Evolutionary conservation across 1,284 basidiomycete species (phyloP).

Genomic region (Cerrena zonata): DNA sequence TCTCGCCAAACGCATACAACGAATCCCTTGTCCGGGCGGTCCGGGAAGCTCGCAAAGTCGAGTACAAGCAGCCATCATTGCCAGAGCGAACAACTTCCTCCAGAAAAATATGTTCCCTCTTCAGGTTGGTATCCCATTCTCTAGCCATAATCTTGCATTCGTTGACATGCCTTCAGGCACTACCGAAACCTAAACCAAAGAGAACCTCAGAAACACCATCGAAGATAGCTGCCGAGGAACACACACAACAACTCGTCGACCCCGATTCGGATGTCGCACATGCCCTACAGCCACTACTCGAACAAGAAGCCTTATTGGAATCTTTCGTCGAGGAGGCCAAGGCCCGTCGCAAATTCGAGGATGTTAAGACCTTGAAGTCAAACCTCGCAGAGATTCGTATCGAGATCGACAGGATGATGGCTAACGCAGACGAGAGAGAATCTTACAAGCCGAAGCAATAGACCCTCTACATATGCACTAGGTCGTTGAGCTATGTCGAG

Average conservation of each 20-base stretch:
- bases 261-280: conserved; percentile 66
- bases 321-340: conserved; percentile 78
- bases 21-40: conserved; percentile 55
- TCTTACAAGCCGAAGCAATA: too few species aligned
- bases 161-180: conserved; percentile 36
- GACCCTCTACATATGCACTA: too few species aligned
- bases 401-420: conserved; percentile 71
- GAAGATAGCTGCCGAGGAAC: conserved; percentile 13
- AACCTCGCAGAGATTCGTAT: conserved; percentile 74
- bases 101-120: conserved; percentile 85
- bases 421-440: conserved; percentile 30
- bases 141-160: conserved; percentile 1
- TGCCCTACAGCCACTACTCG: conserved; percentile 76
- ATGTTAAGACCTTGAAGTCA: conserved; percentile 69
- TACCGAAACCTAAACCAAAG: conserved; percentile 53
- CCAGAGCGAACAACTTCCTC: conserved; percentile 75
- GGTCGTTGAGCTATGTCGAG: too few species aligned
- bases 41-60: conserved; percentile 74
- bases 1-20: conserved; percentile 78
- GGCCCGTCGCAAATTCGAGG: conserved; percentile 83
- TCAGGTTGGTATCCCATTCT: conserved; percentile 42
- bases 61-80: conserved; percentile 77
- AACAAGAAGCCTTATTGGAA: conserved; percentile 86
- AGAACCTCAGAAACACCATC: conserved; percentile 19
- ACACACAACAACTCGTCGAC: conserved; percentile 42